Evolutionary conservation across 1,284 basidiomycete species (phyloP).

Genomic region (Blastosporella zonata): DNA sequence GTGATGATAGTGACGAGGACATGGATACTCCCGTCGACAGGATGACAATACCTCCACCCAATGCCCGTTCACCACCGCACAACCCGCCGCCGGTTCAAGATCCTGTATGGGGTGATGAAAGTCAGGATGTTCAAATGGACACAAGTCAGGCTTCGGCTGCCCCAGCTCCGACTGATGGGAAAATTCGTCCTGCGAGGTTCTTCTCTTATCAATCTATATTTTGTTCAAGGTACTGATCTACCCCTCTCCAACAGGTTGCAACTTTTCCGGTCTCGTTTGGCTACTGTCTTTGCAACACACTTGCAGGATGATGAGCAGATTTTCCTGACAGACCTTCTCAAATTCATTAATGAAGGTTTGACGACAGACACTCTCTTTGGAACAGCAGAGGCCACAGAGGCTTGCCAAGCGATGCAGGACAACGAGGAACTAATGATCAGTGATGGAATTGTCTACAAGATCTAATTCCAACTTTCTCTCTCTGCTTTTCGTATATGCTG

Average conservation of each 20-base stretch:
- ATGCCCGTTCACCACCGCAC: slow-evolving; percentile 27
- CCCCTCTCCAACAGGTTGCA: slow-evolving; percentile 37
- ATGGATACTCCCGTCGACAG: slow-evolving; percentile 45
- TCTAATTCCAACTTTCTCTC: too few relatives aligned
- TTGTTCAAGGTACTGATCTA: background rate
- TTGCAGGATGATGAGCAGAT: slow-evolving; percentile 77
- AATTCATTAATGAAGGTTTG: slow-evolving; percentile 79
- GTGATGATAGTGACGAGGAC: slow-evolving; percentile 50
- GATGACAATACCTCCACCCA: slow-evolving; percentile 45
- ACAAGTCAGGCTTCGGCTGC: slow-evolving; percentile 36
- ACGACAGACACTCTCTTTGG: slow-evolving; percentile 71
- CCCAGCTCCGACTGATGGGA: slow-evolving; percentile 35
- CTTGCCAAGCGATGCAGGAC: slow-evolving; percentile 78
- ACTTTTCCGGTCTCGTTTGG: slow-evolving; percentile 76
- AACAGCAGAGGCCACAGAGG: slow-evolving; percentile 74
- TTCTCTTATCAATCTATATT: slow-evolving; percentile 9
- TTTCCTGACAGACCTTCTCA: slow-evolving; percentile 68
- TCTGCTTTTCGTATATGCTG: too few relatives aligned
- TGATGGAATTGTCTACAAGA: slow-evolving; percentile 76
- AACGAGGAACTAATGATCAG: slow-evolving; percentile 87
- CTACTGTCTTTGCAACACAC: slow-evolving; percentile 64
- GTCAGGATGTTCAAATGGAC: slow-evolving; percentile 64
- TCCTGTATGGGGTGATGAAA: slow-evolving; percentile 59
- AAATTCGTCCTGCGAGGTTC: slow-evolving; percentile 56
- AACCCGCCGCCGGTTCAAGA: slow-evolving; percentile 38